Percentiles rank a stretch among this genome's conserved stretches.
These are phyloP conservation scores for Trichoderma sp. DNA, from an alignment of 2,329 filamentous ascomycete species.

Conservation along the genomic window DNA sequence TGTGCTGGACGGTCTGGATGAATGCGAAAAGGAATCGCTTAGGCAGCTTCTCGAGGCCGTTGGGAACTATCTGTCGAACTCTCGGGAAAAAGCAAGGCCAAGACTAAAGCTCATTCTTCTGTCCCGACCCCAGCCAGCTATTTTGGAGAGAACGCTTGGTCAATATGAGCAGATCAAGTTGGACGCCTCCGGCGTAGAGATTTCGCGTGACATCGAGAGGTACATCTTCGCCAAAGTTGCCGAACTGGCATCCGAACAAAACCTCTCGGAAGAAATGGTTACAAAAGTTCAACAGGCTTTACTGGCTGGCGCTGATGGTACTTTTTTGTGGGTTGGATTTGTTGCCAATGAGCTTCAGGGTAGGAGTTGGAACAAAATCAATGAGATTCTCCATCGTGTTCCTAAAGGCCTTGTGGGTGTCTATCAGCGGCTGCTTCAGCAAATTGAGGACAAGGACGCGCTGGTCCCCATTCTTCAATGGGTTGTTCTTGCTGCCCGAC, in stretches of 20 bases:
- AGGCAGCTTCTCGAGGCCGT: conserved; percentile 2
- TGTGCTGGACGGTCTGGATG: conserved; percentile 3
- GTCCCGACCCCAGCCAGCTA: neutral
- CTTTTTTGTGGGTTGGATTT: conserved; percentile 11
- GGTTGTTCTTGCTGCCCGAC: conserved; percentile 6
- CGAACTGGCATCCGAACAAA: conserved; percentile 2
- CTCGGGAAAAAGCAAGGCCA: neutral
- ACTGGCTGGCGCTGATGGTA: conserved; percentile 3
- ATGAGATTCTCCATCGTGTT: conserved; percentile 1
- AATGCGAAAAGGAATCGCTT: conserved; percentile 9
- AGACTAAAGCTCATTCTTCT: conserved; percentile 2
- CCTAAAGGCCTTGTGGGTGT: conserved; percentile 2
- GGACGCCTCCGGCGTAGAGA: neutral
- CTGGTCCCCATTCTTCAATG: conserved; percentile 6
- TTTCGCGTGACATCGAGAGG: neutral
- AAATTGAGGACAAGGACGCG: neutral
- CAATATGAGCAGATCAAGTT: neutral
- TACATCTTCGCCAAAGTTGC: conserved; percentile 3
- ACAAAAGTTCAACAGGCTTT: neutral
- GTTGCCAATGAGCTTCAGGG: conserved; percentile 13
- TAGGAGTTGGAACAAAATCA: conserved; percentile 5
- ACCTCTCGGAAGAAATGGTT: neutral
- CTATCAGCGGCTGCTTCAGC: conserved; percentile 4
- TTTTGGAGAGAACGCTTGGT: neutral
- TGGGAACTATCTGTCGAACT: neutral